Evolutionary conservation across 2,329 filamentous ascomycete species (phyloP).

Genomic region (Hypoxylon sp.): DNA sequence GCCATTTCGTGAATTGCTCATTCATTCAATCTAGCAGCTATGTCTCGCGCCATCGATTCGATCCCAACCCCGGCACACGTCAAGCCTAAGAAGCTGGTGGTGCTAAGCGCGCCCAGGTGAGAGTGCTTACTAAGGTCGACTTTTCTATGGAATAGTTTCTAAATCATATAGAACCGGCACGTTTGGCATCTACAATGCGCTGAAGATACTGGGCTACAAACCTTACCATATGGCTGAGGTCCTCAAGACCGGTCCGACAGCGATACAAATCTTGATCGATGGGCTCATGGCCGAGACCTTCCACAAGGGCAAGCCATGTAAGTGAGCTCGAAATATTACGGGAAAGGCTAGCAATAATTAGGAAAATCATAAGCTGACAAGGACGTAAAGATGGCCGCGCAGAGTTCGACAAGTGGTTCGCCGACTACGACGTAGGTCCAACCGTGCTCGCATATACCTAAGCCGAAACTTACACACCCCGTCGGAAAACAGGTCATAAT

Average conservation of each 20-base stretch:
- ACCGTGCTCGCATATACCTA: neutral
- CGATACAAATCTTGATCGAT: constrained; percentile 49
- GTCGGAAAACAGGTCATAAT: constrained; percentile 41
- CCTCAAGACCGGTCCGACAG: constrained; percentile 36
- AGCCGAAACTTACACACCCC: neutral
- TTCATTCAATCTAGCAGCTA: constrained; percentile 38
- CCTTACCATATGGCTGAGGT: constrained; percentile 54
- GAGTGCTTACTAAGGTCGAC: constrained; percentile 6
- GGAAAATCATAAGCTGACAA: constrained; percentile 14
- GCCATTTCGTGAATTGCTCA: constrained; percentile 17
- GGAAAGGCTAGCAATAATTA: neutral
- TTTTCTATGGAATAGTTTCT: constrained; percentile 7
- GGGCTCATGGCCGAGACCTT: constrained; percentile 48
- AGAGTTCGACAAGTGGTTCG: constrained; percentile 57
- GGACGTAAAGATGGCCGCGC: constrained; percentile 45
- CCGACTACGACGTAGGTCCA: constrained; percentile 52
- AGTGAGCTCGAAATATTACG: constrained; percentile 19
- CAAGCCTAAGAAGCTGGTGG: constrained; percentile 52
- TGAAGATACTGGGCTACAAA: constrained; percentile 52
- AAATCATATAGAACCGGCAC: constrained; percentile 51
- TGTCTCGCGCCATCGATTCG: constrained; percentile 53
- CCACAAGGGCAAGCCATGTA: constrained; percentile 48
- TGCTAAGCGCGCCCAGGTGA: constrained; percentile 55
- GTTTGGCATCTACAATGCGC: constrained; percentile 51
- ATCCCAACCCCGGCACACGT: constrained; percentile 50